phyloP scores from a whole-genome alignment of 805 yeast species.

The Huiozyma sinensis region DNA sequence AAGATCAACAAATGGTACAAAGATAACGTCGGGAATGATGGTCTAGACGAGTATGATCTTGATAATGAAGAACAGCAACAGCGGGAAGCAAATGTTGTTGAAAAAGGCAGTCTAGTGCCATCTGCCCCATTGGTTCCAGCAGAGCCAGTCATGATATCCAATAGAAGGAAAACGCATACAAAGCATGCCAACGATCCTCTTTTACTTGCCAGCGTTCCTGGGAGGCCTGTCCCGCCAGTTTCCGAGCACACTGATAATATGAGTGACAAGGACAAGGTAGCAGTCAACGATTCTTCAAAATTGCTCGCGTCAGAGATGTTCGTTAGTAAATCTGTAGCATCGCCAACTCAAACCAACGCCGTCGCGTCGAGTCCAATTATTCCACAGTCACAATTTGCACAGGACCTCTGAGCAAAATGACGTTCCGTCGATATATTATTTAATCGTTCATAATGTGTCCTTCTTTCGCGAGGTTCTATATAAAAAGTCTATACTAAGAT shows the following conservation, averaged over 20 bases:
- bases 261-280: not conserved
- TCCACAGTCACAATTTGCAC: not conserved
- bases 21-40: conserved; percentile 11
- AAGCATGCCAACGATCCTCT: no score
- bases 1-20: conserved; percentile 65
- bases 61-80: not conserved
- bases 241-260: not conserved
- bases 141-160: conserved; percentile 24
- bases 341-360: not conserved
- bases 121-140: not conserved
- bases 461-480: no score
- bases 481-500: conserved; percentile 1
- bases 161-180: conserved; percentile 13
- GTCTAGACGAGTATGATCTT: conserved; percentile 3
- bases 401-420: no score
- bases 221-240: not conserved
- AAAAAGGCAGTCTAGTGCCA: not conserved
- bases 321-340: conserved; percentile 11
- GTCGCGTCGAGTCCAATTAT: not conserved
- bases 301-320: conserved; percentile 13
- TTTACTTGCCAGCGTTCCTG: not conserved
- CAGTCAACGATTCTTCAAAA: no score
- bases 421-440: no score
- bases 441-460: no score
- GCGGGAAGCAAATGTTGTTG: not conserved